Base-by-base conservation (phyloP, 2,329 filamentous ascomycete genomes). In the Fusarium graminum region DNA sequence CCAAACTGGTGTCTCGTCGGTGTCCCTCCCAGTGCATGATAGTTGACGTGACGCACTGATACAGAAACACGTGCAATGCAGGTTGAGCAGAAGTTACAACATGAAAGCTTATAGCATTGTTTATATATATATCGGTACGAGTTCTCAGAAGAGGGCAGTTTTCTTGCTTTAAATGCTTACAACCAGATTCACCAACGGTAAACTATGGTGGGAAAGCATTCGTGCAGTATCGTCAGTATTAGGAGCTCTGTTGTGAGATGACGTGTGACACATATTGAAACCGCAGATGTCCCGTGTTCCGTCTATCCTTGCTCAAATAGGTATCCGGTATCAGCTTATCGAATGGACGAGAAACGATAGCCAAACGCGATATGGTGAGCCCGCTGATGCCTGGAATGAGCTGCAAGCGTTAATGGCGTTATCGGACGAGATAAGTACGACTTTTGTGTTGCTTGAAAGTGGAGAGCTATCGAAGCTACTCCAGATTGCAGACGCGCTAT, bases 351-450 rank as follows among this genome's bases (percentile, higher is more conserved):
- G 29, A 38, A 45, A 46, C 58, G 52, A 63, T 55, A 41, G 28
- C 25, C 29, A 41, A 19, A 14, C 38, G 30, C 45, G 57, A 47
- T 52, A 36, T 60, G 40, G 51, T 64, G 63, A 67, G 47, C 19
- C 22, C 34, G 52, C 11, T 36, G 40, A 52, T 29, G 55, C 16
- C 44, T 55, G 56, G 69, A 62, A 73, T 73, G 71, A 72, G 61
- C 59, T 52, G 51, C 53, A 63, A 67, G 53, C 45, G 52, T 49
- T 61, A 58, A 73, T 73, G 71, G 71, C 66, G 71, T 73, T 73
- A 73, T 73, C 71, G 58, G 69, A 69, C 47, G 30, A 70, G 67
- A 71, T 68, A 68, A 59, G 66, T 53, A 67, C 59, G 53, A 61
- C 54, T 42, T 51, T 44, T 50, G 65, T 59, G 50, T 55, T 46